These are phyloP conservation scores for California macrophylla DNA, from an alignment of 441 rosid species.

Conservation along the genomic window DNA sequence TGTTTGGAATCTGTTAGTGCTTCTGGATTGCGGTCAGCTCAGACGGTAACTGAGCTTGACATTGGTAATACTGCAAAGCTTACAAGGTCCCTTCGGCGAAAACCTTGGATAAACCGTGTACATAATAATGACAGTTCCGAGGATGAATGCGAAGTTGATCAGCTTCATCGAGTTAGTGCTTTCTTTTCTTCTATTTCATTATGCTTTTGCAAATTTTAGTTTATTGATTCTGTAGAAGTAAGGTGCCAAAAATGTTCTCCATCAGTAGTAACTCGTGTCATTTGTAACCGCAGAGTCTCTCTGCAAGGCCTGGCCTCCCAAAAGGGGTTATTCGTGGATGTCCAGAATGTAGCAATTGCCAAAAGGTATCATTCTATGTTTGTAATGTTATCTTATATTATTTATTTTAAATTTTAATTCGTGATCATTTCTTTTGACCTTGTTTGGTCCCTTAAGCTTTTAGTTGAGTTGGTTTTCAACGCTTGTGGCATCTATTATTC, in stretches of 20 bases:
- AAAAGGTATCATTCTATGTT: conserved; percentile 49
- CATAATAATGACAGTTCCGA: conserved; percentile 34
- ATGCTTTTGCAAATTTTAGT: not conserved
- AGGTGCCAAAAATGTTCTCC: conserved; percentile 8
- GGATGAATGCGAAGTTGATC: conserved; percentile 39
- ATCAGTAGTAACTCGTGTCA: conserved; percentile 15
- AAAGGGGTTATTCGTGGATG: conserved; percentile 83
- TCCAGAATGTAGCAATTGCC: conserved; percentile 69
- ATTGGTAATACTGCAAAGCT: conserved; percentile 29
- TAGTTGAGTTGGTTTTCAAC: conserved; percentile 3
- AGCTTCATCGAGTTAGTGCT: conserved; percentile 45
- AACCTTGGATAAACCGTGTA: conserved; percentile 60
- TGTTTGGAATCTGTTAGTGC: conserved; percentile 35
- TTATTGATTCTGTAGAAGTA: conserved; percentile 3
- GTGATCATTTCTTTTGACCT: not conserved
- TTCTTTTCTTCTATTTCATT: conserved; percentile 5
- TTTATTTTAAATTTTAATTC: not conserved
- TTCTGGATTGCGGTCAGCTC: conserved; percentile 36
- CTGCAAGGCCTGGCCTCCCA: conserved; percentile 43
- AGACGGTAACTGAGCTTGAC: conserved; percentile 37
- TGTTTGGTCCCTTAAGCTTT: conserved; percentile 2
- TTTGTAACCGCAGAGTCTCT: conserved; percentile 39
- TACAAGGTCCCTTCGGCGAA: conserved; percentile 45
- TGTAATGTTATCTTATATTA: not conserved
- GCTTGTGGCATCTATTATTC: conserved; percentile 14